Evolutionary conservation across 371 early-diverging fungal genomes (phyloP), one percentile per base, ranked within the genome.

Genomic region (Mortierella sp.): DNA sequence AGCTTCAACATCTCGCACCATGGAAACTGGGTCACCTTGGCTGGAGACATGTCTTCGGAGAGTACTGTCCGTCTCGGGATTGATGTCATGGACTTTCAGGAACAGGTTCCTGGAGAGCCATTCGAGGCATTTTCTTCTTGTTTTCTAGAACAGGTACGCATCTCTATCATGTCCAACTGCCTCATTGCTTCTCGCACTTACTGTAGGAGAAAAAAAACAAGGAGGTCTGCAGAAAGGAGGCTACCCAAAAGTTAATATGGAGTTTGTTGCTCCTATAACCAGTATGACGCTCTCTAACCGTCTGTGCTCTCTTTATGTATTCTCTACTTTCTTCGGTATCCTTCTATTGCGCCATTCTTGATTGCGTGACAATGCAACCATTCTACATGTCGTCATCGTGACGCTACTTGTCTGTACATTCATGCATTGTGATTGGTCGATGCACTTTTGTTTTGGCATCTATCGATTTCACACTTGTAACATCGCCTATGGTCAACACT

Each of bases 21-120:
- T 65, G 75, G 75, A 59, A 64, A 80, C 24, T 80, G 80, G 80
- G 80, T 80, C 39, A 47, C 72, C 58, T 58, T 80, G n/a, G 80
- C 62, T n/a, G 80, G 80, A 14, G 66, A 68, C 66, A 72, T 68
- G 18, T 75, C 80, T 20, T 20, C 64, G 37, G 75, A 72, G 12
- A 64, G 62, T 40, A 60, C 68, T 1, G 54, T 71, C 32, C 80
- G 66, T 20, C 57, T 74, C 3, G 80, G 80, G 24, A 68, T 75
- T 32, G 80, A 80, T 59, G 72, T 75, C 62, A 75, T 75, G 72
- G 81, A 80, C 69, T 80, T 80, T 66, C 72, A 80, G 62, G 75
- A 72, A 28, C 80, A 80, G 43, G 65, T 64, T 10, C 72, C 69
- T 47, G 72, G 66, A 39, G 75, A 75, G 40, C 62, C 75, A 9